Conservation (phyloP, 2,329 filamentous ascomycete genomes). For the Ophiocordyceps sinensis region DNA sequence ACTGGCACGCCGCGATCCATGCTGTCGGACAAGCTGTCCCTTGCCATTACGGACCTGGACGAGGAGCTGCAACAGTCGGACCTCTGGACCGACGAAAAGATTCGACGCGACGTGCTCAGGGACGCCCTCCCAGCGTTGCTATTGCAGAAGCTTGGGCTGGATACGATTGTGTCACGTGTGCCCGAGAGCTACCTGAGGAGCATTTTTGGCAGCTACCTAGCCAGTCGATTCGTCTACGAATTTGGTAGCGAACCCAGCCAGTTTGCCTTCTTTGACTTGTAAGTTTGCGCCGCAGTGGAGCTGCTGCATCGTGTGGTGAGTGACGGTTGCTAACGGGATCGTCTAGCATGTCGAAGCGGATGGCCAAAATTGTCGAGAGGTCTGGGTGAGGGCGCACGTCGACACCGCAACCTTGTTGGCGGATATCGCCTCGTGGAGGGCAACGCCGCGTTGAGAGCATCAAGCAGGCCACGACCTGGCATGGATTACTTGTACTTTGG, state of each 20-base stretch:
- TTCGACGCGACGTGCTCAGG: constrained; percentile 62
- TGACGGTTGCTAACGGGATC: not conserved
- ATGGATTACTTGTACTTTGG: too few relatives aligned
- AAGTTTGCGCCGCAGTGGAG: constrained; percentile 27
- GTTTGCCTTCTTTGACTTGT: constrained; percentile 98
- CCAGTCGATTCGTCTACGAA: constrained; percentile 91
- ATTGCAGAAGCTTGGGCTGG: constrained; percentile 78
- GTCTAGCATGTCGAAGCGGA: constrained; percentile 48
- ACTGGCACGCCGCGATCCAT: constrained; percentile 69
- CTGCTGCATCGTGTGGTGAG: not conserved
- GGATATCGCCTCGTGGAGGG: too few relatives aligned
- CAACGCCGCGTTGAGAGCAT: too few relatives aligned
- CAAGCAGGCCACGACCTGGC: too few relatives aligned
- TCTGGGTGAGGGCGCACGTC: not conserved
- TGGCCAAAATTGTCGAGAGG: constrained; percentile 28
- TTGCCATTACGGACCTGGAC: constrained; percentile 90
- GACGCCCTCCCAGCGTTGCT: constrained; percentile 80
- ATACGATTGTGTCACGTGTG: constrained; percentile 74
- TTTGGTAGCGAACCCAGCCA: constrained; percentile 87
- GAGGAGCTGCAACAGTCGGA: constrained; percentile 91
- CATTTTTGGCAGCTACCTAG: constrained; percentile 92
- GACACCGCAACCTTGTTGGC: too few relatives aligned
- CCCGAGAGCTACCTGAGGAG: constrained; percentile 84
- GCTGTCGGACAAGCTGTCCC: constrained; percentile 80
- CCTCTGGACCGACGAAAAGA: constrained; percentile 70